Percentiles rank a stretch among this genome's conserved stretches.
phyloP scores from a whole-genome alignment of 2,329 filamentous ascomycete genomes.

The Podosphaera aphanis region DNA sequence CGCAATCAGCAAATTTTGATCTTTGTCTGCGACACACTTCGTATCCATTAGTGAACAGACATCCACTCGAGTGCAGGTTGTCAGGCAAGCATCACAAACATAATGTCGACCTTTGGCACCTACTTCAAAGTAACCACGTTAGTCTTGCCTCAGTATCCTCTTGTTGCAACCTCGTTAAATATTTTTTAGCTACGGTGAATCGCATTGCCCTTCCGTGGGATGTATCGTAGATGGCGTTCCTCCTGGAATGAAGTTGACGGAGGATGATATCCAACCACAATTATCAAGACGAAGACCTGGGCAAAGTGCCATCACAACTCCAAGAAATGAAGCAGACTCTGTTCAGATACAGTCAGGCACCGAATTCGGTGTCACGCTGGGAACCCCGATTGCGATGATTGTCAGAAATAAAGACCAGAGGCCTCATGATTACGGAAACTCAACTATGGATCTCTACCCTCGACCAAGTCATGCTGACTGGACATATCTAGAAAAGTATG shows the following conservation, averaged over 20 bases:
- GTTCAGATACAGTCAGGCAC: conserved; percentile 86
- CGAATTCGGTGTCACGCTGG: conserved; percentile 71
- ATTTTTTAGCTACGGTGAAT: conserved; percentile 41
- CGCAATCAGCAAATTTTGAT: background rate
- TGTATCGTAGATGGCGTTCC: conserved; percentile 88
- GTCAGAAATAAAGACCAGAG: conserved; percentile 85
- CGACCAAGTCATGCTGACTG: conserved; percentile 85
- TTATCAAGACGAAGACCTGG: conserved; percentile 78
- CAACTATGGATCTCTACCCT: conserved; percentile 79
- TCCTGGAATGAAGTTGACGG: conserved; percentile 64
- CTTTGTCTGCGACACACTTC: too few species aligned
- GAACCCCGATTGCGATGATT: conserved; percentile 70
- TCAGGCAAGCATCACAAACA: too few species aligned
- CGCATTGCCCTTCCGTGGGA: conserved; percentile 77
- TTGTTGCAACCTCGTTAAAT: background rate
- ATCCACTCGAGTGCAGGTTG: too few species aligned
- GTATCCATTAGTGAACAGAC: too few species aligned
- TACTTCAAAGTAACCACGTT: conserved; percentile 61
- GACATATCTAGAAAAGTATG: conserved; percentile 95
- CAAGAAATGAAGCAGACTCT: conserved; percentile 73
- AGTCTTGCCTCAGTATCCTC: conserved; percentile 5
- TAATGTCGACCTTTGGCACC: conserved; percentile 76
- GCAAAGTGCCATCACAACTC: conserved; percentile 74
- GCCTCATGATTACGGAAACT: conserved; percentile 71
- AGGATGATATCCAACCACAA: conserved; percentile 79